Evolutionary conservation across 768 basidiomycete species (phyloP), one percentile per base, ranked within the genome.

Genomic region (Macrolepiota albuminosa): DNA sequence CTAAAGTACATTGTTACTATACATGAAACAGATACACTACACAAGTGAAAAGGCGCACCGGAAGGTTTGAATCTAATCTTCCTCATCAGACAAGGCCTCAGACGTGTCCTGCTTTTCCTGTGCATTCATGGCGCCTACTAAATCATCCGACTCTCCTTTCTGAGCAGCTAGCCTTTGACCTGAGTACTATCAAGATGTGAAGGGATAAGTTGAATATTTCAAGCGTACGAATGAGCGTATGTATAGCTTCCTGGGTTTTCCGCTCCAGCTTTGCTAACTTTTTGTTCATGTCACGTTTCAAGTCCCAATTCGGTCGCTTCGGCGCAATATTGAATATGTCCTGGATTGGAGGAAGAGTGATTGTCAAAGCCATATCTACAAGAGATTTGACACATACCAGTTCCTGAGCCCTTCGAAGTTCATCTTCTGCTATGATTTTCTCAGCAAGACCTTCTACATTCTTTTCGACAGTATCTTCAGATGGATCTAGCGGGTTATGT

Each of bases 261-360:
- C 92, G 77, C 68, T 97, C 95, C n/a, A 98, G 78, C 69, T 87
- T 95, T 8, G 87, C 82, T 50, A 94, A 73, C 71, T 92, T 94
- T 77, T 89, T 93, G 59, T 95, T 92, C 75, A 95, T 86, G 67
- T 98, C 94, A 59, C 94, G 85, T 72, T 95, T 95, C 67, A 97
- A 78, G 71, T 96, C 94, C 95, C 94, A 96, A 73, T 96, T 98
- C 10, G 93, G 88, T 50, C 95, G 84, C 81, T 95, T 98, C 4
- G 97, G 97, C 26, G 95, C 95, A 66, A 99, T 98, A 70, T 97
- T 98, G 71, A 97, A 92, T 48, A 97, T 79, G 70, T 96, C 93
- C 95, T 96, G 48, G 33, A 46, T 26, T n/a, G 31, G 39, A 18
- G 21, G 29, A 29, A 36, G n/a, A n/a, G 18, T 29, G 49, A 43